phyloP scores from a whole-genome alignment of 805 yeast species.

The Candida schatavii region DNA sequence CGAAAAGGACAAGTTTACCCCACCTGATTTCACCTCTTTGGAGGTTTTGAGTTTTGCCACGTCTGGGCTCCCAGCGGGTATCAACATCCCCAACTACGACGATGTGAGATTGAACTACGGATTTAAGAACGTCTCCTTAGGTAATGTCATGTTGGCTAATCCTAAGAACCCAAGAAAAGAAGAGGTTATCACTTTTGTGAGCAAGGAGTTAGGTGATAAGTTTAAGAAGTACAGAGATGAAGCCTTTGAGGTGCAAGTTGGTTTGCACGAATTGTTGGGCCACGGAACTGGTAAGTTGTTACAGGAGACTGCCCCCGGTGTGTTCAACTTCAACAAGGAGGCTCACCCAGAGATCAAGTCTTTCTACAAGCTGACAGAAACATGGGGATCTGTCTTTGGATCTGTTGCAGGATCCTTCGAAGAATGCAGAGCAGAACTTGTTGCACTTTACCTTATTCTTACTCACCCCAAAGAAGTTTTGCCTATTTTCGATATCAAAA shows the following conservation, averaged over 20 bases:
- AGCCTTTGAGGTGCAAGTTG: conserved; percentile 91
- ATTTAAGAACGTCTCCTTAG: conserved; percentile 85
- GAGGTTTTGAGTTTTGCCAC: conserved; percentile 90
- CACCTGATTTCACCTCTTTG: conserved; percentile 89
- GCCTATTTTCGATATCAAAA: conserved; percentile 67
- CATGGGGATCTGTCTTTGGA: conserved; percentile 89
- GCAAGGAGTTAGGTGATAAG: conserved; percentile 48
- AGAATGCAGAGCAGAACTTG: conserved; percentile 91
- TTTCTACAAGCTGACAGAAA: conserved; percentile 75
- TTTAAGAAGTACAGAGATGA: conserved; percentile 73
- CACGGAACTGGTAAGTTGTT: conserved; percentile 88
- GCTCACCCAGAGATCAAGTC: conserved; percentile 70
- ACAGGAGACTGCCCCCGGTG: conserved; percentile 51
- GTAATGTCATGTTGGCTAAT: conserved; percentile 74
- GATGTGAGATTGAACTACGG: conserved; percentile 82
- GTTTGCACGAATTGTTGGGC: conserved; percentile 86
- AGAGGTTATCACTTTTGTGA: conserved; percentile 65
- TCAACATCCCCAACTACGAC: conserved; percentile 89
- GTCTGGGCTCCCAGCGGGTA: conserved; percentile 90
- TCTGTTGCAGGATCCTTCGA: conserved; percentile 82
- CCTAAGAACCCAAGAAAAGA: conserved; percentile 63
- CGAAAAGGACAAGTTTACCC: conserved; percentile 83
- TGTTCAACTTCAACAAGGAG: conserved; percentile 66
- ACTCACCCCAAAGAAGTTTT: conserved; percentile 58
- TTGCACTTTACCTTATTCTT: conserved; percentile 77